A percentile compares a stretch with the other conserved stretches of the same genome.
Conservation (phyloP, 805 yeast species). For the Zygoascus flipseniorum region DNA sequence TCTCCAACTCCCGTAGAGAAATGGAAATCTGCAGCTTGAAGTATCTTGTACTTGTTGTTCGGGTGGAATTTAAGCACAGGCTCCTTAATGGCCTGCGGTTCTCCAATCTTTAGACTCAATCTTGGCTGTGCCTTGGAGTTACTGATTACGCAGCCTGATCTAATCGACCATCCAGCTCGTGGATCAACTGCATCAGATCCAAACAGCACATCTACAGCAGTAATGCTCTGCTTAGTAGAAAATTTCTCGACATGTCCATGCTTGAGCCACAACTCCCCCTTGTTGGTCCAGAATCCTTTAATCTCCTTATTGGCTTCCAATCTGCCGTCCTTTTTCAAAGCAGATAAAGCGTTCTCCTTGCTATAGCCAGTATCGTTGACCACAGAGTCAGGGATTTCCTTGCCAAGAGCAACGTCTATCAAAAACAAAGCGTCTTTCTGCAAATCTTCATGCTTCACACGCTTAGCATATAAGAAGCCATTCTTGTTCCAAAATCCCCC, state of each 20-base stretch:
- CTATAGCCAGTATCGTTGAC: slow-evolving; percentile 8
- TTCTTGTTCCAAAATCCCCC: slow-evolving; percentile 34
- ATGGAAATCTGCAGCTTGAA: slow-evolving; percentile 90
- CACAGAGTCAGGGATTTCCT: slow-evolving; percentile 15
- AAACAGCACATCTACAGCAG: slow-evolving; percentile 60
- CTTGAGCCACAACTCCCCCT: slow-evolving; percentile 51
- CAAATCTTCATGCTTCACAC: slow-evolving; percentile 14
- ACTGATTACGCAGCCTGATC: slow-evolving; percentile 22
- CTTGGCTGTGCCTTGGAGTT: slow-evolving; percentile 21
- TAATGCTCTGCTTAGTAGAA: slow-evolving; percentile 33
- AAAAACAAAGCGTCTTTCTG: slow-evolving; percentile 10
- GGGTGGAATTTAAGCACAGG: slow-evolving; percentile 32
- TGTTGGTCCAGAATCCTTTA: slow-evolving; percentile 28
- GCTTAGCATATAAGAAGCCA: slow-evolving; percentile 32
- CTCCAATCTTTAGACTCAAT: slow-evolving; percentile 13
- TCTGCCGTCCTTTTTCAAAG: neutral
- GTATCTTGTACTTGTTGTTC: slow-evolving; percentile 56
- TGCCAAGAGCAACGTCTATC: slow-evolving; percentile 9
- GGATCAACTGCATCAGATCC: slow-evolving; percentile 73
- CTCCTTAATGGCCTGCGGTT: slow-evolving; percentile 3
- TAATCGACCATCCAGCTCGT: slow-evolving; percentile 55
- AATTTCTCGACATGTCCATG: slow-evolving; percentile 31
- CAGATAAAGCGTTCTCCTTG: neutral
- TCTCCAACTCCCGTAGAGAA: slow-evolving; percentile 75
- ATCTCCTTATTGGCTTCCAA: slow-evolving; percentile 13